Conservation (phyloP, 176 grass and related monocot species). For the Tillandsia leiboldiana region DNA sequence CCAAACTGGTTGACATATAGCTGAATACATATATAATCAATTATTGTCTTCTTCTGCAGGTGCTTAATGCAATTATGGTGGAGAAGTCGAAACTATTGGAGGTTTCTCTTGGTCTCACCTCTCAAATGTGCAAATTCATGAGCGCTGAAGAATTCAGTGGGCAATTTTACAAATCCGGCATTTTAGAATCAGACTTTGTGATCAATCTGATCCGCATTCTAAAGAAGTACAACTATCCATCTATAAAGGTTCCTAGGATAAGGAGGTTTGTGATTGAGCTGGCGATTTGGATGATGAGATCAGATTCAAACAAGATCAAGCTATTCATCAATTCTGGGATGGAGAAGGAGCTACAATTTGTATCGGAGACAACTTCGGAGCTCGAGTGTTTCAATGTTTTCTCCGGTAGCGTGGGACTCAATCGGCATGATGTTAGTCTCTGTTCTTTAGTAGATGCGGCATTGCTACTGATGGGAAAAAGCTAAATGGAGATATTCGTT, state of each 20-base stretch:
- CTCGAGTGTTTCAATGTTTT: constrained; percentile 76
- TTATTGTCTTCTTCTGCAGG: constrained; percentile 7
- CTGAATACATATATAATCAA: background rate
- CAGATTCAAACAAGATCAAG: constrained; percentile 18
- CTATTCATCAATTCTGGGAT: constrained; percentile 39
- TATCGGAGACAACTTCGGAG: constrained; percentile 45
- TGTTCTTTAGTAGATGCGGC: constrained; percentile 33
- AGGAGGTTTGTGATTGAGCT: constrained; percentile 51
- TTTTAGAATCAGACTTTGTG: constrained; percentile 31
- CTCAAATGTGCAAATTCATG: constrained; percentile 45
- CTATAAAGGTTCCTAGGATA: constrained; percentile 42
- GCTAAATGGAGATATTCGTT: background rate
- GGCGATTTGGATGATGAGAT: constrained; percentile 43
- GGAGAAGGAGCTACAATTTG: constrained; percentile 32
- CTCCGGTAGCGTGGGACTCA: constrained; percentile 70
- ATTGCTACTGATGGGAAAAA: constrained; percentile 27
- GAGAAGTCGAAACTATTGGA: constrained; percentile 42
- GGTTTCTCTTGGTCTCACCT: constrained; percentile 40
- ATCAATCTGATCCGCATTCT: constrained; percentile 32
- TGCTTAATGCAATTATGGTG: constrained; percentile 39
- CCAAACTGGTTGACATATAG: background rate
- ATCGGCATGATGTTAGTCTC: constrained; percentile 28
- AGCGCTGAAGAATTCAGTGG: constrained; percentile 23
- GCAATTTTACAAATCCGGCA: constrained; percentile 16
- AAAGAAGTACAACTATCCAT: constrained; percentile 27